Percentiles rank a stretch among this genome's conserved stretches.
These are phyloP conservation scores for Takakia lepidozioides DNA, from an alignment of 225 moss, liverwort and hornwort genomes.

Conservation along the genomic window DNA sequence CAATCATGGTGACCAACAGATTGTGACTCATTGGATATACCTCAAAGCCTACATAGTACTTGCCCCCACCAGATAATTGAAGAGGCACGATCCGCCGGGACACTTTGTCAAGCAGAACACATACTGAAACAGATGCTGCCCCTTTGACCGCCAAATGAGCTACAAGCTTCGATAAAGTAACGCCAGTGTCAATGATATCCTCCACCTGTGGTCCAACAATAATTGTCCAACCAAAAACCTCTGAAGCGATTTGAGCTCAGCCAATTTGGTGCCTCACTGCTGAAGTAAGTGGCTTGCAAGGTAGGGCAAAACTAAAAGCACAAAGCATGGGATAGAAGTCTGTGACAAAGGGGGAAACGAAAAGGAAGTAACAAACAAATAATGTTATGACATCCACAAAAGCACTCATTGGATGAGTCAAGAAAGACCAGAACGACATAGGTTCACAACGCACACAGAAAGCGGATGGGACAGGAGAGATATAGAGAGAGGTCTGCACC, in stretches of 20 bases:
- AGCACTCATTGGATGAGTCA: too few relatives aligned
- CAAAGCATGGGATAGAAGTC: background rate
- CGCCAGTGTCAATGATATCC: slow-evolving; percentile 78
- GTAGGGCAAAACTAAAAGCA: too few relatives aligned
- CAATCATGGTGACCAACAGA: background rate
- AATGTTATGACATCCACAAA: too few relatives aligned
- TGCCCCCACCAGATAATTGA: slow-evolving; percentile 40
- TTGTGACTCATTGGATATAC: slow-evolving; percentile 9
- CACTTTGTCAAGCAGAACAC: slow-evolving; percentile 59
- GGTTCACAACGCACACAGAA: background rate
- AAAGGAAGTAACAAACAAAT: too few relatives aligned
- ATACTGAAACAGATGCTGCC: slow-evolving; percentile 61
- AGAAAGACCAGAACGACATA: too few relatives aligned
- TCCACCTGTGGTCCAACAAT: slow-evolving; percentile 49
- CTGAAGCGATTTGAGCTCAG: too few relatives aligned
- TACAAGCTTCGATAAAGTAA: slow-evolving; percentile 62
- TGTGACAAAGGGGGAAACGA: background rate
- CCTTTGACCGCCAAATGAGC: slow-evolving; percentile 49
- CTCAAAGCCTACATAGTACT: slow-evolving; percentile 67
- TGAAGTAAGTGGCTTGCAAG: too few relatives aligned
- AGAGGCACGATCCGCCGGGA: slow-evolving; percentile 51
- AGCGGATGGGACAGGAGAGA: background rate
- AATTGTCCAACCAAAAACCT: too few relatives aligned
- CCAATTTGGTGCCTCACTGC: too few relatives aligned
- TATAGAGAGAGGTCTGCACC: slow-evolving; percentile 11